Evolutionary conservation across 768 basidiomycete genomes (phyloP), one percentile per base, ranked within the genome.

Genomic region (Russula lepida): DNA sequence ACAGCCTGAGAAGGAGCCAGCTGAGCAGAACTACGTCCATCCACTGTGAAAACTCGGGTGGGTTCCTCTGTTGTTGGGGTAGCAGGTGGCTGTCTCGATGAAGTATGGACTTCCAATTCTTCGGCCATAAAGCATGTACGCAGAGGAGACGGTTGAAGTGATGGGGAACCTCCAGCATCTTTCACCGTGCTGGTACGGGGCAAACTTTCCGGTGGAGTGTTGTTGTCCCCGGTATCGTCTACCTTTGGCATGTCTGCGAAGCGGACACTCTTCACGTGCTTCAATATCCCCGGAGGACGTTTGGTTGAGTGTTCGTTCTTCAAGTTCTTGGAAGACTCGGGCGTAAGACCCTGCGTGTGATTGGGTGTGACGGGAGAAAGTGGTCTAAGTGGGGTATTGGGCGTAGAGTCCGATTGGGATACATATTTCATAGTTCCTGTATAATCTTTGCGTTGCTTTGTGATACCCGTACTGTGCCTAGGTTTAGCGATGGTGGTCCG

Each of bases 241-340:
- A 30, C 51, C 43, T 46, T 56, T 15, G 63, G 52, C 49, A 64
- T 43, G 17, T 60, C 53, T 9, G 65, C 65, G 39, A 66, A 66
- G 27, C 65, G 63, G 53, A 66, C 65, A 46, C 63, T 66, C 59
- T 66, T 66, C 53, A 27, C 53, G 32, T 35, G 65, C 47, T 66
- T 66, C 50, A 66, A 54, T 39, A 66, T 66, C 19, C 65, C 64
- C 4, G 44, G 63, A 33, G 52, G 62, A 23, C 47, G 62, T 39
- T 58, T 58, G 37, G 35, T 44, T n/a, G 47, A 41, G 12, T 3
- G 41, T 41, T 54, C 44, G 30, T 19, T 43, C 51, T 19, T 49
- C 9, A 23, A 21, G 7, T 39, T 19, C 6, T n/a, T 35, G 1
- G 23, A 44, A 47, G 56, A 43, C 51, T 43, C 30, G 13, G 12